Evolutionary conservation across 768 basidiomycete species (phyloP).

Genomic region (Lentinula aciculospora): DNA sequence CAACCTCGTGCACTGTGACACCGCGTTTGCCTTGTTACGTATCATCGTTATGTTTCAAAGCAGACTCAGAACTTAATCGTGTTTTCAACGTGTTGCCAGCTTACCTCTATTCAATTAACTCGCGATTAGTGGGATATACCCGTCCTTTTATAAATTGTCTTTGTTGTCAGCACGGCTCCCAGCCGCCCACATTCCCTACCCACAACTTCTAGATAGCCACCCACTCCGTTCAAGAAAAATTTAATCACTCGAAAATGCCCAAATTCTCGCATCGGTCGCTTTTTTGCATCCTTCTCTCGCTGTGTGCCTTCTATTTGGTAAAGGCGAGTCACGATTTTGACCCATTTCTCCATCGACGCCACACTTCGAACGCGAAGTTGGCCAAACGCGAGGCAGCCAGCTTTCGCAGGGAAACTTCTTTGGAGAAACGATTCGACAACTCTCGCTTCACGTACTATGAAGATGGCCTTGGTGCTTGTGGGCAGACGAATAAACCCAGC

Average conservation of each 20-base stretch:
- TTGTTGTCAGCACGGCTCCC: neutral
- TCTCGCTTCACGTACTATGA: constrained; percentile 2
- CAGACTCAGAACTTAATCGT: neutral
- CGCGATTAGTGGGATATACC: neutral
- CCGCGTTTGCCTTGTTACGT: neutral
- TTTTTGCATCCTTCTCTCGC: neutral
- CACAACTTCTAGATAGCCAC: neutral
- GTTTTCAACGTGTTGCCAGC: constrained; percentile 3
- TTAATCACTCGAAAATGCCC: neutral
- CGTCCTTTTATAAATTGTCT: neutral
- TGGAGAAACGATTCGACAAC: constrained; percentile 5
- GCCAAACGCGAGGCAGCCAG: constrained; percentile 2
- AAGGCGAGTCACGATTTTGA: neutral
- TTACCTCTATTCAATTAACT: neutral
- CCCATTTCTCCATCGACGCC: neutral
- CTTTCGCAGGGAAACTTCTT: neutral
- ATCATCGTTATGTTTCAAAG: neutral
- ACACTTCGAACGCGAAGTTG: neutral
- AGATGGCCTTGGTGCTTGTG: constrained; percentile 8
- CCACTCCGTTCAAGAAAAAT: neutral
- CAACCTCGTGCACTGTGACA: neutral
- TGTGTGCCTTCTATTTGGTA: neutral
- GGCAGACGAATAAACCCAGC: neutral
- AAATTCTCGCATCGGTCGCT: neutral
- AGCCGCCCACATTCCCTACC: neutral